A percentile compares a stretch with the other conserved stretches of the same genome.
Conservation (phyloP, 148 eudicot genomes). For the Hydrangea macrophylla region DNA sequence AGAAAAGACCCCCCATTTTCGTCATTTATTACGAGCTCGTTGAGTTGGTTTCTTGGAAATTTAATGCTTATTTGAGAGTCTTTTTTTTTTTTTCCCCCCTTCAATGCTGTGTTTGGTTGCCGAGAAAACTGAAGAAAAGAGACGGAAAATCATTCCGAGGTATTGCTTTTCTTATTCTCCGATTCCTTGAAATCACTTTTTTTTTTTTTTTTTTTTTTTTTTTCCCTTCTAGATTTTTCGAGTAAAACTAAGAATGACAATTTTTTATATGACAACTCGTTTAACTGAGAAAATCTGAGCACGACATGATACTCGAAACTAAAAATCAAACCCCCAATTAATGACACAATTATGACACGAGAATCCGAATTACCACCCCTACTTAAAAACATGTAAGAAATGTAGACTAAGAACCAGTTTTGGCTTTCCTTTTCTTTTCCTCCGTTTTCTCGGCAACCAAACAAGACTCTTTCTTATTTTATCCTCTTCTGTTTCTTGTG, state of each 20-base stretch:
- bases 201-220: too few relatives aligned
- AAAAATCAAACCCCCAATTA: too few relatives aligned
- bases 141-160: background rate
- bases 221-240: too few relatives aligned
- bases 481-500: background rate
- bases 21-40: too few relatives aligned
- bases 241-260: too few relatives aligned
- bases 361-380: too few relatives aligned
- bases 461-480: background rate
- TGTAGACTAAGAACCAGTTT: background rate
- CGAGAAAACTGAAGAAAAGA: slow-evolving; percentile 3
- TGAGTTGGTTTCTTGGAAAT: background rate
- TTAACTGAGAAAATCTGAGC: too few relatives aligned
- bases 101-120: slow-evolving; percentile 9
- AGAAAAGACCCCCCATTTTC: too few relatives aligned
- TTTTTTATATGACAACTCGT: too few relatives aligned
- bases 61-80: background rate
- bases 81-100: background rate
- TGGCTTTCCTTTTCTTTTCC: background rate
- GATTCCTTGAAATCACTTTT: too few relatives aligned
- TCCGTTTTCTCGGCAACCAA: slow-evolving; percentile 9
- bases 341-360: too few relatives aligned
- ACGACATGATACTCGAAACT: too few relatives aligned
- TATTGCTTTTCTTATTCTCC: slow-evolving; percentile 5
- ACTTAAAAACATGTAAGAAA: background rate